These are phyloP conservation scores for Pseudozyma flocculosa DNA, from an alignment of 1,284 basidiomycete species.

Conservation along the genomic window DNA sequence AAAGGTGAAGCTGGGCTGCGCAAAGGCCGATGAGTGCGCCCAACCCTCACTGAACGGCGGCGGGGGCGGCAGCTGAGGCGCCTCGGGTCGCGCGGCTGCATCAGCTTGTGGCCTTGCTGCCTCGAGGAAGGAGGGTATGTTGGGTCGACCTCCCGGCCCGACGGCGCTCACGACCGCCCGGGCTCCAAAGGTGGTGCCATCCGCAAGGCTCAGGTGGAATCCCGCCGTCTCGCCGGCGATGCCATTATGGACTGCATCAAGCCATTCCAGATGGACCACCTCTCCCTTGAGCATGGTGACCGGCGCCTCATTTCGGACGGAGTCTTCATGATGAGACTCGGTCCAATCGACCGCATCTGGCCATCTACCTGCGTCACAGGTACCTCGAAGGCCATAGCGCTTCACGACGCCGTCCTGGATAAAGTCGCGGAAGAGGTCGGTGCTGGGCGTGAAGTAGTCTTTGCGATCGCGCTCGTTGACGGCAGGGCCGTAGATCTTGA, in stretches of 20 bases:
- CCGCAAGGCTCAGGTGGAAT: constrained; percentile 3
- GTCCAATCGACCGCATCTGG: constrained; percentile 2
- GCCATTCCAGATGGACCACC: constrained; percentile 10
- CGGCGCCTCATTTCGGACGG: constrained; percentile 3
- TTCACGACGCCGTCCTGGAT: constrained; percentile 31
- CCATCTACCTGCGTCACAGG: too few relatives aligned
- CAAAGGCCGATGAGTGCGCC: constrained; percentile 56
- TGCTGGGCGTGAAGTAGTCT: constrained; percentile 57
- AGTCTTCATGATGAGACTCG: not conserved
- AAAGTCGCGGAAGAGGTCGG: constrained; percentile 52
- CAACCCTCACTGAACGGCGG: constrained; percentile 41
- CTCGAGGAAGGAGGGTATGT: constrained; percentile 34
- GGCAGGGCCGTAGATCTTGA: constrained; percentile 12
- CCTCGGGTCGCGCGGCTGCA: too few relatives aligned
- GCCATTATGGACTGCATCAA: not conserved
- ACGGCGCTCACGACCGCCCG: constrained; percentile 53
- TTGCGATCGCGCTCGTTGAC: constrained; percentile 59
- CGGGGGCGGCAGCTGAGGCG: not conserved
- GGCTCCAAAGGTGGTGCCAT: constrained; percentile 4
- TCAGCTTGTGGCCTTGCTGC: not conserved
- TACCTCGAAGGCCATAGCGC: constrained; percentile 34
- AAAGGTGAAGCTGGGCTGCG: constrained; percentile 21
- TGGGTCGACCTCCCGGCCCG: constrained; percentile 50
- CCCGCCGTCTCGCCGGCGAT: not conserved
- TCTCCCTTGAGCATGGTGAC: constrained; percentile 12